Conservation (phyloP, 2,329 filamentous ascomycete species). For the Colletotrichum acutatum region DNA sequence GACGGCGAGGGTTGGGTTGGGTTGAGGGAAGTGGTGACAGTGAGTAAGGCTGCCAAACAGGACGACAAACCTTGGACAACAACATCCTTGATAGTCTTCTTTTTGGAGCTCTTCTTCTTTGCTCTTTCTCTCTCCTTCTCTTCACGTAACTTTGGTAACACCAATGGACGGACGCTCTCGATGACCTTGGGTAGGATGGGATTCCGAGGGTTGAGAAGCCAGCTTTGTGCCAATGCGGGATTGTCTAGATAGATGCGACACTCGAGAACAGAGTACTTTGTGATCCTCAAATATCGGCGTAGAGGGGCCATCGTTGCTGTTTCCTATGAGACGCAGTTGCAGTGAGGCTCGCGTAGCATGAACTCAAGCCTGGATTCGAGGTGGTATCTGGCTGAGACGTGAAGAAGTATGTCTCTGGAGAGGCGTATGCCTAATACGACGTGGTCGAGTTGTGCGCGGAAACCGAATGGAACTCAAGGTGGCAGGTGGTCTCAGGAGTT, state of each 20-base stretch:
- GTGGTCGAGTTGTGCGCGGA: background rate
- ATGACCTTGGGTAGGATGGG: conserved; percentile 86
- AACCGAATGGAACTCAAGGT: too few relatives aligned
- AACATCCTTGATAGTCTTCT: conserved; percentile 88
- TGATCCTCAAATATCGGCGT: conserved; percentile 89
- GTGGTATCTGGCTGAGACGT: background rate
- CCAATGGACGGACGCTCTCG: conserved; percentile 83
- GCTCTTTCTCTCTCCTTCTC: conserved; percentile 74
- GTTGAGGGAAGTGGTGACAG: conserved; percentile 23
- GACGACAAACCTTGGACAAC: conserved; percentile 75
- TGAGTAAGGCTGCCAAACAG: conserved; percentile 1
- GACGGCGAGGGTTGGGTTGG: conserved; percentile 26
- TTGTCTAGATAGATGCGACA: conserved; percentile 96
- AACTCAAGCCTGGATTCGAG: background rate
- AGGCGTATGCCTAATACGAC: background rate
- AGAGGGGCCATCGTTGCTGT: conserved; percentile 79
- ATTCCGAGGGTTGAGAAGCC: conserved; percentile 82
- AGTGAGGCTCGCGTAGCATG: background rate
- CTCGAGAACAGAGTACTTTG: conserved; percentile 94
- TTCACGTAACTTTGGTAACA: conserved; percentile 91
- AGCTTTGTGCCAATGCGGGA: conserved; percentile 82
- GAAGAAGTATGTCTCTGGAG: background rate
- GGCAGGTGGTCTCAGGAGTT: background rate
- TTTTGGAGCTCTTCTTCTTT: conserved; percentile 75
- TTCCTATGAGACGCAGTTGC: background rate